These are phyloP conservation scores for Beauveria sp. DNA, from an alignment of 2,329 filamentous ascomycete genomes.

Conservation along the genomic window DNA sequence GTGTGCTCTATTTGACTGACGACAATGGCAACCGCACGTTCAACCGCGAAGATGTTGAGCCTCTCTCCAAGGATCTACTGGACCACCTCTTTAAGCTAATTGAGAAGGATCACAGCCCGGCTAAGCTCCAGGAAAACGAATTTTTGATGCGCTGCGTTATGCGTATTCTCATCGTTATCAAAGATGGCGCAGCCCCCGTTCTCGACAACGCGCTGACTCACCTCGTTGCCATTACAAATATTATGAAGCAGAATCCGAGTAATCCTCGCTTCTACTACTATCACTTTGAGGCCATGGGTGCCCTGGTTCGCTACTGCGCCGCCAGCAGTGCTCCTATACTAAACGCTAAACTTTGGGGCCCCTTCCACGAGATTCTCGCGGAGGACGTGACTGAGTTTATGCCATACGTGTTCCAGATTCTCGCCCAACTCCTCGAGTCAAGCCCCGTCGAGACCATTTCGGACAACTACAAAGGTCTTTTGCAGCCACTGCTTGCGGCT, in stretches of 20 bases:
- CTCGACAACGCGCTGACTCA: constrained; percentile 74
- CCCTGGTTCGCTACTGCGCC: constrained; percentile 67
- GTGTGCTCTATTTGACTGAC: constrained; percentile 77
- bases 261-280: constrained; percentile 99
- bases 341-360: constrained; percentile 72
- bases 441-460: constrained; percentile 74
- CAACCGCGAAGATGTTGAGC: constrained; percentile 67
- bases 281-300: constrained; percentile 90
- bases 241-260: constrained; percentile 91
- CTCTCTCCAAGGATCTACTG: constrained; percentile 77
- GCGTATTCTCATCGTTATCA: constrained; percentile 91
- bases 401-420: constrained; percentile 93
- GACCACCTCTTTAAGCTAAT: constrained; percentile 88
- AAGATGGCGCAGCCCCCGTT: constrained; percentile 67
- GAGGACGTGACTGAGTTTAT: constrained; percentile 89
- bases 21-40: constrained; percentile 72
- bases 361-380: constrained; percentile 72
- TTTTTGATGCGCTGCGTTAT: constrained; percentile 98
- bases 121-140: constrained; percentile 97
- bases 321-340: constrained; percentile 60
- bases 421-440: constrained; percentile 81
- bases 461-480: constrained; percentile 70
- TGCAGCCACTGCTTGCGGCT: constrained; percentile 73
- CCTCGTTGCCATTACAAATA: constrained; percentile 79
- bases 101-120: constrained; percentile 72